Base-by-base conservation (phyloP, 495 filamentous ascomycete genomes). In the Tuber umbilicatum region DNA sequence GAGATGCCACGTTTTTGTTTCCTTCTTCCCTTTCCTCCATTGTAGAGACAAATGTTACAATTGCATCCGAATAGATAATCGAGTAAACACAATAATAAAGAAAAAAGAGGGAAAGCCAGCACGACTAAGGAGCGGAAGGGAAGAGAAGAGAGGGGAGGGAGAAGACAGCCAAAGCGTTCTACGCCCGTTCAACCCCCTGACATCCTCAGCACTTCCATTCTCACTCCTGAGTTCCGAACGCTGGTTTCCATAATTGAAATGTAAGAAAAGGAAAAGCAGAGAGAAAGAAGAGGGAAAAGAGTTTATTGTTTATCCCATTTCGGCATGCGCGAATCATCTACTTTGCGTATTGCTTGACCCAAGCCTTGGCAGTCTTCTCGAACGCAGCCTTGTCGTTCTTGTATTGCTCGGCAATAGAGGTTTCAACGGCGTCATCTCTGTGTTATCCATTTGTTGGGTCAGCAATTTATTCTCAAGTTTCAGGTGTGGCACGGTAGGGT, bases 361-460 rank as follows among this genome's bases (percentile, higher is more conserved):
- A 97, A n/a, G 89, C 86, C 82, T 88, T 88, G 17, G 92, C 96
- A 70, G 89, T 90, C 86, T 94, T 93, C 37, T 97, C 89, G 79
- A 94, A 99, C 80, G 89, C 89, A 73, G 85, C 86, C 50, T 88
- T 85, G 79, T 95, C 89, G 78, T 87, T 88, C 81, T 90, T 90
- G 83, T 88, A 97, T 85, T 94, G 90, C 74, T 97, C 91, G 35
- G 93, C 96, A 77, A 97, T 94, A 68, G 89, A 86, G 7, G 87
- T 85, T 88, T 99, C 95, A 70, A 99, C 90, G 60, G 95, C 93
- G 86, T 99, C 95, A 79, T 99, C 95, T 10, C 81, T 82, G 39
- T 7, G 23, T 70, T 10, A 38, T 16, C 68, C 35, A 31, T 70
- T 40, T 40, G 17, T 17, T 43, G 10, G 69, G 23, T 70, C 55